phyloP scores from a whole-genome alignment of 202 grass and related monocot species.

The Musa balbisiana region DNA sequence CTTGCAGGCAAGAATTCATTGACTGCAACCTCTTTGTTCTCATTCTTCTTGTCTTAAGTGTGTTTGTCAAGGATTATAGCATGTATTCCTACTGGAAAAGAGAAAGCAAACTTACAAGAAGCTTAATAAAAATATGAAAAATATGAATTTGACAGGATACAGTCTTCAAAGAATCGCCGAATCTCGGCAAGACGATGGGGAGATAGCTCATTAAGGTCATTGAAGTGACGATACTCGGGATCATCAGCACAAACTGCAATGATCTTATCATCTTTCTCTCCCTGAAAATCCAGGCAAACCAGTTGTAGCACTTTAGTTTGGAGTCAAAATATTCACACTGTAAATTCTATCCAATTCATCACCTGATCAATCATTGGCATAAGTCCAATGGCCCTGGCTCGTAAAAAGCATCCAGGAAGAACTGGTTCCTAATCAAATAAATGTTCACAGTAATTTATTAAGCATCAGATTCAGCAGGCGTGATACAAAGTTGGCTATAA shows the following conservation, averaged over 20 bases:
- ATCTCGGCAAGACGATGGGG: constrained; percentile 87
- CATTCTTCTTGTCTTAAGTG: constrained; percentile 82
- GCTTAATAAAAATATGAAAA: neutral
- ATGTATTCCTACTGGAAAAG: constrained; percentile 3
- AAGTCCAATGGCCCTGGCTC: constrained; percentile 79
- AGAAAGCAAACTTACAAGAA: neutral
- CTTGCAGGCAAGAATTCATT: constrained; percentile 59
- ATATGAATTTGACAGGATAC: constrained; percentile 24
- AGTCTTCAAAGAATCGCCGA: constrained; percentile 79
- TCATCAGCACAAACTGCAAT: constrained; percentile 83
- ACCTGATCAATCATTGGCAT: constrained; percentile 94
- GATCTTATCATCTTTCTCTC: constrained; percentile 87
- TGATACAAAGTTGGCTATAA: too few relatives aligned
- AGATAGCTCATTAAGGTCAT: constrained; percentile 68
- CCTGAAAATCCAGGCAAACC: constrained; percentile 16
- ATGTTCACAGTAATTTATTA: neutral
- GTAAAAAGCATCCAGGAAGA: constrained; percentile 68
- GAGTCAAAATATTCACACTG: neutral
- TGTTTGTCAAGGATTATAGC: constrained; percentile 26
- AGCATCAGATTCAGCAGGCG: too few relatives aligned
- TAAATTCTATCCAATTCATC: neutral
- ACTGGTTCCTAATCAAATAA: constrained; percentile 46
- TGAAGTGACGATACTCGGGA: constrained; percentile 69
- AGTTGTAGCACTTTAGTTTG: neutral
- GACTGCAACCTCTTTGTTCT: constrained; percentile 91